Evolutionary conservation across 768 basidiomycete species (phyloP), one percentile per base, ranked within the genome.

Genomic region (Termitomyces bulborhizus): DNA sequence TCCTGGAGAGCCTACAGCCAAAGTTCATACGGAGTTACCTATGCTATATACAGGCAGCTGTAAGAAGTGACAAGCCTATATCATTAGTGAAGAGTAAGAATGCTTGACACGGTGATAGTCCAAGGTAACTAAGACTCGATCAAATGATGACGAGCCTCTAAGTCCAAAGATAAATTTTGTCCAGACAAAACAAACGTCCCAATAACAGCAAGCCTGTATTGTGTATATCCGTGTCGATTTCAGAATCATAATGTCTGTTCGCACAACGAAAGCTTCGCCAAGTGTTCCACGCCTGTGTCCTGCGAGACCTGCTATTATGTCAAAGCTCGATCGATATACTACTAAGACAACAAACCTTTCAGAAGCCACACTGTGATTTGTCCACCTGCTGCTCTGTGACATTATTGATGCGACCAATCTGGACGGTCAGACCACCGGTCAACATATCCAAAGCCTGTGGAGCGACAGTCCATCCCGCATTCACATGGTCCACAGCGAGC

Each of bases 401-500:
- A 1, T 57, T 58, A 3, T 48, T 46, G 12, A 68, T 57, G 26
- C 60, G 56, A 6, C 75, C 73, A 6, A 70, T 55, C 12, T 53
- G 47, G 24, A 34, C 45, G 16, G 68, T 70, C 21, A 68, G 63
- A 29, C 57, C 59, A 7, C 55, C 36, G 9, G 76, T 76, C 48
- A 76, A 64, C 15, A 16, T n/a, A 49, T 73, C 50, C 69, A 75
- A 68, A n/a, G 66, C 69, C 50, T 63, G 57, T 46, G 62, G 16
- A n/a, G 74, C 63, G 18, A 63, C 54, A 44, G 63, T 63, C 54
- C 63, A 63, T 32, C 71, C 61, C 60, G 39, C 42, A 5, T 11
- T 18, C 11, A 55, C 42, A 29, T 69, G 64, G 59, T 84, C 80
- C 18, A 85, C 65, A 2, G 74, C 82, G 3, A 76, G 66, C 8